Evolutionary conservation across 2,329 filamentous ascomycete species (phyloP), one percentile per base, ranked within the genome.

Genomic region (Macrophomina phaseolina): DNA sequence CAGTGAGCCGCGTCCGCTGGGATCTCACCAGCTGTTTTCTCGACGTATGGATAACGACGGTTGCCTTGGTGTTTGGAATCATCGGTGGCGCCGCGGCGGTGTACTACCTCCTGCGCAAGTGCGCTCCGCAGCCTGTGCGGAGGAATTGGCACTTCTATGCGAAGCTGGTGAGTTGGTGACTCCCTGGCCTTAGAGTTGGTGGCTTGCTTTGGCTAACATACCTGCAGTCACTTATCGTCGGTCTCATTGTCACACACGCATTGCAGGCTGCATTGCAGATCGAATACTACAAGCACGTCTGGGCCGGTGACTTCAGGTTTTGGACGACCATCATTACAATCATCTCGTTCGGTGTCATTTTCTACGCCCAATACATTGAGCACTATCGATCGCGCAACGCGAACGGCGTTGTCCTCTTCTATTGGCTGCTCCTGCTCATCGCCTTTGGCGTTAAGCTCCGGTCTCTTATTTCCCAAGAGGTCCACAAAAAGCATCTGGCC

Each of bases 11-110:
- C 42, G 85, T 89, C 71, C 87, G 94, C 78, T 97, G 93, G 80
- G 95, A 99, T 81, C 93, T 99, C 74, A 98, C 95, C 16, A 94
- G 95, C 48, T 99, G 95, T 83, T 99, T 99, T 77, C 89, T 98
- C 73, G 96, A 99, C 77, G 87, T 97, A 28, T 94, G 92, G 88
- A 87, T 98, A 67, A 88, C 91, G 40, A 81, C 85, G 1, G 91
- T 97, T 34, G 92, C 92, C 8, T 46, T 63, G 7, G 85, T 84
- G 14, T 96, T 90, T 81, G 94, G 94, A 16, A 83, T 97, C 30
- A 65, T 97, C 30, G 85, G 90, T 69, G 95, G 95, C 67, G 85
- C 89, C 7, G 84, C 89, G 53, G 93, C 94, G 36, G 81, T 97
- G 49, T 94, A 90, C 88, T 92, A 92, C 83, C 83, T 98, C 63